Conservation (phyloP, 1,284 basidiomycete genomes). For the Ganoderma resinaceum region DNA sequence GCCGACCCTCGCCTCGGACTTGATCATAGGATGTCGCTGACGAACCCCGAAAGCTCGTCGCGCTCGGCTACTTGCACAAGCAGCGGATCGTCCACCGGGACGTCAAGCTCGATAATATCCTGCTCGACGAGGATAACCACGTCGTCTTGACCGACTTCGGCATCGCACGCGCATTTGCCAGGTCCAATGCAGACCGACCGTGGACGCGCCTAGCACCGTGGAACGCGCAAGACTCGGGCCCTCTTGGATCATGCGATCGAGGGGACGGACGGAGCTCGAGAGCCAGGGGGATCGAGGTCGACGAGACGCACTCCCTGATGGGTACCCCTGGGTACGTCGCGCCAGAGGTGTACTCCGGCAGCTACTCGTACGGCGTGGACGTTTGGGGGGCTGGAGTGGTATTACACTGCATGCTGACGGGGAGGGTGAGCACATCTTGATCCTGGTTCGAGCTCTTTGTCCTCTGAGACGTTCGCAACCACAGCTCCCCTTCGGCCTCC, state of each 20-base stretch:
- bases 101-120: constrained; percentile 65
- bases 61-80: constrained; percentile 49
- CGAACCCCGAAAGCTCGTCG: constrained; percentile 26
- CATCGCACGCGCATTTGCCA: constrained; percentile 58
- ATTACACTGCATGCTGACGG: constrained; percentile 65
- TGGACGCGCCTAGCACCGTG: constrained; percentile 25
- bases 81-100: constrained; percentile 46
- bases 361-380: constrained; percentile 56
- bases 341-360: constrained; percentile 57
- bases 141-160: constrained; percentile 75
- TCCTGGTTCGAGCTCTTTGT: too few relatives aligned
- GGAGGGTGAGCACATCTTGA: constrained; percentile 33
- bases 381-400: constrained; percentile 57
- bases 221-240: constrained; percentile 40
- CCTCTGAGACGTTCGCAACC: constrained; percentile 4
- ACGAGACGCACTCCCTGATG: constrained; percentile 28
- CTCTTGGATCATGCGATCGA: neutral
- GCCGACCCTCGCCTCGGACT: constrained; percentile 26
- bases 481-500: constrained; percentile 34
- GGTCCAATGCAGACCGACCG: constrained; percentile 33
- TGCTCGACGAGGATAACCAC: constrained; percentile 70
- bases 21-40: constrained; percentile 52
- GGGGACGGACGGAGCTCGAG: neutral
- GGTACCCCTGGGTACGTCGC: constrained; percentile 62
- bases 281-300: constrained; percentile 11